A percentile compares a stretch with the other conserved stretches of the same genome.
phyloP scores from a whole-genome alignment of 2,329 filamentous ascomycete species.

The Xylaria sp. region DNA sequence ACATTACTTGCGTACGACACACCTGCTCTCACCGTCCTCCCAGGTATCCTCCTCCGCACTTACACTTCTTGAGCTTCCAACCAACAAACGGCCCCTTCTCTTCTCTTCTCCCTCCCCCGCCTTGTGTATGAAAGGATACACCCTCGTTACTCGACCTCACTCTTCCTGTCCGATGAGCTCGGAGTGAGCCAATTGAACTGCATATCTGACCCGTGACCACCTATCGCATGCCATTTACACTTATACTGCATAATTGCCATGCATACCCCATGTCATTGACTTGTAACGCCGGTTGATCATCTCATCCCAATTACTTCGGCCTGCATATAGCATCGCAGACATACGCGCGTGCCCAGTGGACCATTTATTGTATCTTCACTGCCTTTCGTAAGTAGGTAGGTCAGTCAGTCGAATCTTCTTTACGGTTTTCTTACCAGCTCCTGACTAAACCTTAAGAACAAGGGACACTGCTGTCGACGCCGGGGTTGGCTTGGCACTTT shows the following conservation, averaged over 20 bases:
- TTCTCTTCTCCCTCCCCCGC: neutral
- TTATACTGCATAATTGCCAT: slow-evolving; percentile 1
- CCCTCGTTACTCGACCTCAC: neutral
- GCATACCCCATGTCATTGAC: neutral
- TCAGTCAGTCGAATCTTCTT: neutral
- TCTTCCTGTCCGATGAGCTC: neutral
- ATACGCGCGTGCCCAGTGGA: neutral
- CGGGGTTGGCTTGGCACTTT: slow-evolving; percentile 13
- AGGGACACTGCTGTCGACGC: neutral
- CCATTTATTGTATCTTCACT: slow-evolving; percentile 1
- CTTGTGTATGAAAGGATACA: neutral
- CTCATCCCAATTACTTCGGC: neutral
- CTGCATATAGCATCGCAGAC: neutral
- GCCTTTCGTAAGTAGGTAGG: neutral
- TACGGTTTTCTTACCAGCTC: neutral
- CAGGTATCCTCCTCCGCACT: slow-evolving; percentile 12
- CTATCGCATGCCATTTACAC: neutral
- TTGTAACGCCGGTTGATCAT: neutral
- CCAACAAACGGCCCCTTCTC: neutral
- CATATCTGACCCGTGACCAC: neutral
- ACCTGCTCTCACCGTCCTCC: neutral
- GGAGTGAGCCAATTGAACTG: neutral
- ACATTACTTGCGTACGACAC: neutral
- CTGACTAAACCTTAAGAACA: neutral
- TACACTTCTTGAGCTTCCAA: slow-evolving; percentile 28